A percentile compares a stretch with the other conserved stretches of the same genome.
Conservation (phyloP, 1,139 yeast genomes). For the Pichia sp. region DNA sequence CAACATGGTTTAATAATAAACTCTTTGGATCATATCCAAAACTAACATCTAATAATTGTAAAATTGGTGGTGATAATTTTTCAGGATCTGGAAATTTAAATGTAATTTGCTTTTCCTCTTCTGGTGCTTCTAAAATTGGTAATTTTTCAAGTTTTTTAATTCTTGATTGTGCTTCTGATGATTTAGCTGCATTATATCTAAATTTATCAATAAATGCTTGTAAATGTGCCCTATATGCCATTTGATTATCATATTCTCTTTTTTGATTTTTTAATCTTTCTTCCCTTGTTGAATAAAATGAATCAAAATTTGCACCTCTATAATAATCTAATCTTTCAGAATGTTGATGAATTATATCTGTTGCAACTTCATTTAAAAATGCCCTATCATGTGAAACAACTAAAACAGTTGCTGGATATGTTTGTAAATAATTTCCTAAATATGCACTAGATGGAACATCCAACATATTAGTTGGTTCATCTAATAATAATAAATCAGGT, state of each 20-base stretch:
- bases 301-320: slow-evolving; percentile 89
- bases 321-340: slow-evolving; percentile 94
- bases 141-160: slow-evolving; percentile 92
- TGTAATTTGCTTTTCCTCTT: slow-evolving; percentile 77
- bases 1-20: slow-evolving; percentile 64
- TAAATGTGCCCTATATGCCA: slow-evolving; percentile 91
- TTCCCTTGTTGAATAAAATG: slow-evolving; percentile 88
- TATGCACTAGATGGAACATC: slow-evolving; percentile 98
- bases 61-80: slow-evolving; percentile 84
- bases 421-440: slow-evolving; percentile 80
- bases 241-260: slow-evolving; percentile 93
- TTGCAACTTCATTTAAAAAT: slow-evolving; percentile 93
- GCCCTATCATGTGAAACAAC: slow-evolving; percentile 98
- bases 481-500: slow-evolving; percentile 86
- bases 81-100: slow-evolving; percentile 97
- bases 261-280: slow-evolving; percentile 90
- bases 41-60: slow-evolving; percentile 79
- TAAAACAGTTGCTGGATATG: slow-evolving; percentile 85
- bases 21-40: slow-evolving; percentile 74
- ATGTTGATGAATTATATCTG: slow-evolving; percentile 96
- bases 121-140: slow-evolving; percentile 90
- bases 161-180: slow-evolving; percentile 96
- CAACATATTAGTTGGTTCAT: slow-evolving; percentile 99
- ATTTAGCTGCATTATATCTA: slow-evolving; percentile 95
- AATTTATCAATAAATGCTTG: slow-evolving; percentile 93